Percentiles rank a stretch among this genome's conserved stretches.
These are phyloP conservation scores for Didymella pinodella DNA, from an alignment of 2,329 filamentous ascomycete species.

Conservation along the genomic window DNA sequence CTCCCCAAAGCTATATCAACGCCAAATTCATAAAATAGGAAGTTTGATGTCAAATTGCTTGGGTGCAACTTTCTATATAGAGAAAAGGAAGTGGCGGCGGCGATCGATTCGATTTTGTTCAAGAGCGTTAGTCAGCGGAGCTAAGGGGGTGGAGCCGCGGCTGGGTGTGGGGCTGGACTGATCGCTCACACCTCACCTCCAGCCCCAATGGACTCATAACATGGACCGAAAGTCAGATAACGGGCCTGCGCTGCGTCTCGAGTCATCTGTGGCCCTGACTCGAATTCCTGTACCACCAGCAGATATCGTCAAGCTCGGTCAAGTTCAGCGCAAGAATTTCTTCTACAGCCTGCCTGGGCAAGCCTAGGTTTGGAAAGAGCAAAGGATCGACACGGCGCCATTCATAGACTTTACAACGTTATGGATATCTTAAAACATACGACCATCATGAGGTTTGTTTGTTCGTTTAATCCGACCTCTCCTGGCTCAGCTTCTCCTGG, in stretches of 20 bases:
- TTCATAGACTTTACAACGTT: background rate
- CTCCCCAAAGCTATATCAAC: slow-evolving; percentile 65
- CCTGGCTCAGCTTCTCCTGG: no score
- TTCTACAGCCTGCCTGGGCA: background rate
- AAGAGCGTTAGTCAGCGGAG: slow-evolving; percentile 11
- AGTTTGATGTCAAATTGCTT: slow-evolving; percentile 67
- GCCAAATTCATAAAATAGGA: slow-evolving; percentile 59
- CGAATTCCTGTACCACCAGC: background rate
- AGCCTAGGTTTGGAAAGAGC: background rate
- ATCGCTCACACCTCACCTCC: background rate
- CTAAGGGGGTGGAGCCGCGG: slow-evolving; percentile 7
- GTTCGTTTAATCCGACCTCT: no score
- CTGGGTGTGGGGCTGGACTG: background rate
- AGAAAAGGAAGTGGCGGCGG: slow-evolving; percentile 32
- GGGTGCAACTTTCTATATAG: slow-evolving; percentile 51
- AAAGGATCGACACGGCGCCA: background rate
- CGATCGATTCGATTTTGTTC: slow-evolving; percentile 18
- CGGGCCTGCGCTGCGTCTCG: background rate
- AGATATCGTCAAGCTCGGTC: background rate
- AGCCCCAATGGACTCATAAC: background rate
- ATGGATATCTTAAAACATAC: background rate
- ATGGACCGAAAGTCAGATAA: background rate
- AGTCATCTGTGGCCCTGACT: background rate
- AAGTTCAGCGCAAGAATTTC: background rate
- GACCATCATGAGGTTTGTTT: no score